Conservation (phyloP, 768 basidiomycete genomes). For the Filobasidium wieringae region DNA sequence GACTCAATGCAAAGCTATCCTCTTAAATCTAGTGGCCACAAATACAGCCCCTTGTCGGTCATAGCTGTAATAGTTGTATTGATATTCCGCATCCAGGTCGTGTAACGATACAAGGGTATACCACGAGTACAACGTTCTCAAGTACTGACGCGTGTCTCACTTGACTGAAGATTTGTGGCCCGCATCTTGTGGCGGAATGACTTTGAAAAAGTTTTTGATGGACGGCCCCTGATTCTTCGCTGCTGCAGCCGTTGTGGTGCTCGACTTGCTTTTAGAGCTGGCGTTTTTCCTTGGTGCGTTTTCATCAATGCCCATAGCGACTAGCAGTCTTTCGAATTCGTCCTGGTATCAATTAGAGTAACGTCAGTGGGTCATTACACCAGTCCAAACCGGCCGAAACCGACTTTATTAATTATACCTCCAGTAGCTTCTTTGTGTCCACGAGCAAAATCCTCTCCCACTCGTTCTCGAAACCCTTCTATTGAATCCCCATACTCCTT, state of each 20-base stretch:
- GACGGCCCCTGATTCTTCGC: constrained; percentile 15
- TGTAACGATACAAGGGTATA: too few species aligned
- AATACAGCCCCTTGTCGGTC: too few species aligned
- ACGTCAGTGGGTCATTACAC: not conserved
- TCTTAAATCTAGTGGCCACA: too few species aligned
- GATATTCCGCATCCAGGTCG: too few species aligned
- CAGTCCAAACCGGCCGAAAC: not conserved
- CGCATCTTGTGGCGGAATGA: constrained; percentile 1
- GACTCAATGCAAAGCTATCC: constrained; percentile 73
- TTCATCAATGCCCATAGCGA: constrained; percentile 25
- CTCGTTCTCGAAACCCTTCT: constrained; percentile 39
- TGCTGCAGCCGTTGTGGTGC: constrained; percentile 12
- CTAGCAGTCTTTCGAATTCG: constrained; percentile 21
- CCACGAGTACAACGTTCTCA: too few species aligned
- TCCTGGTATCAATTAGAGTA: constrained; percentile 11
- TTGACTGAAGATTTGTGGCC: not conserved
- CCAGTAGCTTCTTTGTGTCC: constrained; percentile 48
- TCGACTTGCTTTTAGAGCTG: not conserved
- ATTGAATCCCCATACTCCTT: constrained; percentile 39
- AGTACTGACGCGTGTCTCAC: too few species aligned
- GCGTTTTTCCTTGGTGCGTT: constrained; percentile 6
- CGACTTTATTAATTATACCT: constrained; percentile 44
- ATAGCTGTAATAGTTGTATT: too few species aligned
- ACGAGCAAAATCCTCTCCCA: constrained; percentile 45
- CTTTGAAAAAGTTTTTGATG: constrained; percentile 23